Percentiles rank a stretch among this genome's conserved stretches.
phyloP scores from a whole-genome alignment of 495 filamentous ascomycete genomes.

The Aspergillus taichungensis region DNA sequence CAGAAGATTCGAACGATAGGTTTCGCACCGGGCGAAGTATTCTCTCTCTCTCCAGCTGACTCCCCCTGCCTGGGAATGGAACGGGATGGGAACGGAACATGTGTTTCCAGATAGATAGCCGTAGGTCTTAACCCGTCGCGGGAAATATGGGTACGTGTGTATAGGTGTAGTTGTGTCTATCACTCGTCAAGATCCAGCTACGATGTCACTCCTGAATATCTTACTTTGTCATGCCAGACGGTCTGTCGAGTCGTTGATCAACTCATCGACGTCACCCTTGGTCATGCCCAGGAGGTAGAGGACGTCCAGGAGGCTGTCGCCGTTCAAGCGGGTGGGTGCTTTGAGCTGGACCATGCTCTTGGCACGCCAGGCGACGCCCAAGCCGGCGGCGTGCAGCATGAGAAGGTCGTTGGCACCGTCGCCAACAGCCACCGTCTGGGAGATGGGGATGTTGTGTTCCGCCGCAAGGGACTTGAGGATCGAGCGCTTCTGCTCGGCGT shows the following conservation, averaged over 20 bases:
- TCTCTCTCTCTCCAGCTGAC: too few relatives aligned
- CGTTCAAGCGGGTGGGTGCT: conserved; percentile 75
- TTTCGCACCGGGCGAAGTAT: too few relatives aligned
- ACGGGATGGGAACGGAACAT: too few relatives aligned
- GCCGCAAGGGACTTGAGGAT: conserved; percentile 69
- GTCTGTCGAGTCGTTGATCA: conserved; percentile 13
- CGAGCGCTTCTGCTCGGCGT: conserved; percentile 68
- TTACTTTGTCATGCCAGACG: too few relatives aligned
- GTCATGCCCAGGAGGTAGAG: conserved; percentile 76
- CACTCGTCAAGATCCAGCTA: neutral
- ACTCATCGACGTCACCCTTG: conserved; percentile 51
- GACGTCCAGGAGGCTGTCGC: conserved; percentile 67
- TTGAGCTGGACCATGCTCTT: conserved; percentile 86
- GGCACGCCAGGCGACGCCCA: conserved; percentile 90
- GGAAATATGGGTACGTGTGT: too few relatives aligned
- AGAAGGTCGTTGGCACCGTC: conserved; percentile 92
- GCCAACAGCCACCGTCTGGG: conserved; percentile 79
- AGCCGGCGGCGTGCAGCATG: conserved; percentile 82
- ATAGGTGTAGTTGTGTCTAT: too few relatives aligned
- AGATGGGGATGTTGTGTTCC: conserved; percentile 58
- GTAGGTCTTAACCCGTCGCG: too few relatives aligned
- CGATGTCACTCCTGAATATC: neutral
- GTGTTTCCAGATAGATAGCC: too few relatives aligned
- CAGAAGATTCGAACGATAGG: too few relatives aligned
- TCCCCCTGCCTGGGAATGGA: too few relatives aligned